phyloP scores from a whole-genome alignment of 2,329 filamentous ascomycete genomes.

The Chlorencoelia australis region DNA sequence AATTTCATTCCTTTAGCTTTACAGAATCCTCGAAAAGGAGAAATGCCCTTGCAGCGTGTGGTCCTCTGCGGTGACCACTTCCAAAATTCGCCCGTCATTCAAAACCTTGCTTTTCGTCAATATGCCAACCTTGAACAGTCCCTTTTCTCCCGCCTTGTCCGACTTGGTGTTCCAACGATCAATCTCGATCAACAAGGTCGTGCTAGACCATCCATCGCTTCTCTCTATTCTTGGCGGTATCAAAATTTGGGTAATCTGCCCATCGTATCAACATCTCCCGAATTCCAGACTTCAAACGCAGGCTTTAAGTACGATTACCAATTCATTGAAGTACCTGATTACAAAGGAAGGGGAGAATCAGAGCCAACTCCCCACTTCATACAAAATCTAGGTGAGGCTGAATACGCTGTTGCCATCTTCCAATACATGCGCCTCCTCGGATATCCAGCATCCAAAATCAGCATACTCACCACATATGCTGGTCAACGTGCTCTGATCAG shows the following conservation, averaged over 20 bases:
- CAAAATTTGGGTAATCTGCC: constrained; percentile 69
- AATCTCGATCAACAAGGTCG: constrained; percentile 90
- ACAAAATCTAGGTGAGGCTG: constrained; percentile 92
- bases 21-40: constrained; percentile 66
- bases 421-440: constrained; percentile 96
- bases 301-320: constrained; percentile 93
- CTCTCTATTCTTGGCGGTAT: constrained; percentile 92
- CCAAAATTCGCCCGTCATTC: constrained; percentile 92
- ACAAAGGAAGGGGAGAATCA: constrained; percentile 79
- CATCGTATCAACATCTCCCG: constrained; percentile 53
- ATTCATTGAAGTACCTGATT: constrained; percentile 91
- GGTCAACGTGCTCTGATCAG: constrained; percentile 81
- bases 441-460: constrained; percentile 66
- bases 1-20: constrained; percentile 93
- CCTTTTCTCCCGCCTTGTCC: constrained; percentile 81
- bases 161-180: constrained; percentile 84
- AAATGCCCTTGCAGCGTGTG: constrained; percentile 72
- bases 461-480: constrained; percentile 86
- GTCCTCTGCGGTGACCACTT: constrained; percentile 92
- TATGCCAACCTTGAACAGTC: constrained; percentile 96
- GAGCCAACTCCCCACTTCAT: constrained; percentile 92
- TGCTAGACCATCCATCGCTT: constrained; percentile 75
- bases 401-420: constrained; percentile 90
- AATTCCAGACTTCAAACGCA: constrained; percentile 76
- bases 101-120: constrained; percentile 86